Evolutionary conservation across 352 stramenopile genomes (phyloP).

Genomic region (Plasmopara viticola): DNA sequence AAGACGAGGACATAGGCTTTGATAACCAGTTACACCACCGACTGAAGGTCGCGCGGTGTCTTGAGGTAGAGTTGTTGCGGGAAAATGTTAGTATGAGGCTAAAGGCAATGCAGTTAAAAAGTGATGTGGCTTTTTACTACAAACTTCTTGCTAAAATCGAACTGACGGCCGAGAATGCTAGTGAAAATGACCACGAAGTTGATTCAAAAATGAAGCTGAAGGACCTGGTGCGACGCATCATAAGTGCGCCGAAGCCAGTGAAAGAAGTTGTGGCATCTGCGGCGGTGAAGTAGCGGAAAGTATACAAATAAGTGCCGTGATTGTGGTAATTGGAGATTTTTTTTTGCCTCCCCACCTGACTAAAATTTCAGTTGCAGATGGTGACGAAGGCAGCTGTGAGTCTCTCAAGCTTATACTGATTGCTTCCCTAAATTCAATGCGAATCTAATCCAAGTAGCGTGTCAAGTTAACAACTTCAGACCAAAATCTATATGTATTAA

Average conservation of each 20-base stretch:
- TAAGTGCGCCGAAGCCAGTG: slow-evolving; percentile 32
- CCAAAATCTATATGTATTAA: no score
- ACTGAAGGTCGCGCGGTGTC: slow-evolving; percentile 26
- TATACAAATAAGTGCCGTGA: background rate
- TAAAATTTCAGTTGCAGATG: no score
- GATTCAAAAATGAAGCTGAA: slow-evolving; percentile 9
- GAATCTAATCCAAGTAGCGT: no score
- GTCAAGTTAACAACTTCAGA: no score
- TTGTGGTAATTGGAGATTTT: background rate
- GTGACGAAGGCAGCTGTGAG: no score
- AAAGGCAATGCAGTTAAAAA: slow-evolving; percentile 31
- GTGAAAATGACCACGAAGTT: slow-evolving; percentile 2
- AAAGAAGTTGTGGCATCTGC: slow-evolving; percentile 8
- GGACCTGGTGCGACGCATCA: slow-evolving; percentile 24
- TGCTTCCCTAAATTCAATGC: no score
- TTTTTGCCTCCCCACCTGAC: background rate
- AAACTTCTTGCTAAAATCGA: slow-evolving; percentile 38
- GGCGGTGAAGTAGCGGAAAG: no score
- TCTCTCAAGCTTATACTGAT: no score
- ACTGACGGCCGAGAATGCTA: slow-evolving; percentile 10
- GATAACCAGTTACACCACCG: slow-evolving; percentile 22
- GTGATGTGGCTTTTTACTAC: slow-evolving; percentile 56
- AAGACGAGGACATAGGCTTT: slow-evolving; percentile 10
- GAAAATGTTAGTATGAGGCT: slow-evolving; percentile 46
- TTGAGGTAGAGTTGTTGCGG: slow-evolving; percentile 37